Base-by-base conservation (phyloP, 495 filamentous ascomycete genomes). In the Massariosphaeria phaeospora region DNA sequence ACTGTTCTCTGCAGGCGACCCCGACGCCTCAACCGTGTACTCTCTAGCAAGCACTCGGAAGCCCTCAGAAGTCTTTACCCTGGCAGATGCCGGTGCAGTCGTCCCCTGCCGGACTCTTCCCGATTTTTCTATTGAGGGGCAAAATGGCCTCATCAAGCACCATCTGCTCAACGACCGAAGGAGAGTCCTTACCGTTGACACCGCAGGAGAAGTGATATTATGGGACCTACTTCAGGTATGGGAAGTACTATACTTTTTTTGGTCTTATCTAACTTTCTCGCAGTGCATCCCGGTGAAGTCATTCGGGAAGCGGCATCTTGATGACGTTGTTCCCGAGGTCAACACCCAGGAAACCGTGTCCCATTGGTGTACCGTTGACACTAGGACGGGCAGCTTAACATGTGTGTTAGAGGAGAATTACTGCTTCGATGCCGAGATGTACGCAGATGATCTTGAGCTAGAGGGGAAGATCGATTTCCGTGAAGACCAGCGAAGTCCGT, bases 401-500 rank as follows among this genome's bases (percentile, higher is more conserved):
- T 91, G 94, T 24, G 85, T 96, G 11, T 69, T 98, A 17, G 93
- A 97, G 61, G 88, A 90, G 38, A 95, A 93, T 62, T 90, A 93
- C 56, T 97, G 93, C 67, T 98, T 98, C 63, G 94, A 97, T 69
- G 94, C 91, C 31, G 93, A 98, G 67, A 85, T 94, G 72, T 98
- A 98, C 67, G 91, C 90, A 0, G 93, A 97, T 66, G 89, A 96
- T 65, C 70, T 89, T 9, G 71, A 81, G 13, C 48, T 91, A 41
- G 76, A 84, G 17, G 85, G 94, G 57, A 73, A 79, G 12, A 72
- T 85, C 18, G 85, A 91, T 13, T 94, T 95, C 63, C 77, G 85
- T 39, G 91, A 96, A 57, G 93, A 98, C 63, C 94, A 98, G 73
- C 82, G 93, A 73, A 91, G 89, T 95, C 82, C 67, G 85, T 67